A percentile compares a stretch with the other conserved stretches of the same genome.
These are phyloP conservation scores for Carpinus fangiana DNA, from an alignment of 306 rosid species.

Conservation along the genomic window DNA sequence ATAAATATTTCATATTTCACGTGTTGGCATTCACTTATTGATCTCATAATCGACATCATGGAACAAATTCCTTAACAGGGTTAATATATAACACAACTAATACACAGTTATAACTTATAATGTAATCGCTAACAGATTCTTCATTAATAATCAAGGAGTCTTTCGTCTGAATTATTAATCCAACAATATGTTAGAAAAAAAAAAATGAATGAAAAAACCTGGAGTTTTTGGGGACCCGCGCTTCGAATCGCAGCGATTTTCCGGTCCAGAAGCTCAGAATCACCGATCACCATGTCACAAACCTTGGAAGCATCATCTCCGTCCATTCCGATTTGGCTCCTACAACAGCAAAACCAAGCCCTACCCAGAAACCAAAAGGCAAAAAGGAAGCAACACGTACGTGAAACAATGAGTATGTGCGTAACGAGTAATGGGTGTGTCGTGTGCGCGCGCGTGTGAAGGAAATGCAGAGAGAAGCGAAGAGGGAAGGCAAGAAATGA, in stretches of 20 bases:
- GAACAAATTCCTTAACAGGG: neutral
- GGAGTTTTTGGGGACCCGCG: slow-evolving; percentile 61
- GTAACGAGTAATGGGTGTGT: neutral
- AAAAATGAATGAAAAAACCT: slow-evolving; percentile 39
- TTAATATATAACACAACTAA: neutral
- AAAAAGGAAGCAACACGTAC: neutral
- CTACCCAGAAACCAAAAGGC: slow-evolving; percentile 10
- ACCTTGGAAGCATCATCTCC: slow-evolving; percentile 10
- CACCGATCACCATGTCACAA: slow-evolving; percentile 38
- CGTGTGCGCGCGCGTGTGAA: neutral
- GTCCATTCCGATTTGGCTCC: slow-evolving; percentile 43
- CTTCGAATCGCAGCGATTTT: slow-evolving; percentile 58
- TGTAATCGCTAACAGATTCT: neutral
- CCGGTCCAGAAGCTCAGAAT: slow-evolving; percentile 38
- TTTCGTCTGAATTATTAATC: neutral
- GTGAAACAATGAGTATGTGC: neutral
- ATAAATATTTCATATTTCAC: too few species aligned
- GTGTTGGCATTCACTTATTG: too few species aligned
- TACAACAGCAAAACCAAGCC: slow-evolving; percentile 34
- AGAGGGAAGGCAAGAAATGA: neutral
- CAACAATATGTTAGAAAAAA: neutral
- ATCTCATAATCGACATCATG: neutral
- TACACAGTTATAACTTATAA: neutral
- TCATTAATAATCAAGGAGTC: neutral
- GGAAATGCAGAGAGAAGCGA: neutral